These are phyloP conservation scores for Fusarium incarnatum DNA, from an alignment of 2,329 filamentous ascomycete genomes.

Conservation along the genomic window DNA sequence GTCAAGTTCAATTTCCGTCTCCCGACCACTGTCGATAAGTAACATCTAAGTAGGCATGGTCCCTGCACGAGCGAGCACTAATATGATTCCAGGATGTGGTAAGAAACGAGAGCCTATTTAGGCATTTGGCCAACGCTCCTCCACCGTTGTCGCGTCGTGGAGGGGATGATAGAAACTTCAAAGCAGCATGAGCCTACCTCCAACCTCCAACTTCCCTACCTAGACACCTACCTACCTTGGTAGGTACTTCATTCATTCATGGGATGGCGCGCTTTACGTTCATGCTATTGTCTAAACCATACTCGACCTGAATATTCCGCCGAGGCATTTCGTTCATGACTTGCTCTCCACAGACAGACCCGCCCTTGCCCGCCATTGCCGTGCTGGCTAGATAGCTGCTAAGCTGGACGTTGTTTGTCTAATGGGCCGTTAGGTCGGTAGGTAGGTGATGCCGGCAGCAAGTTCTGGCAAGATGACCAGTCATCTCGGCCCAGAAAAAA, in stretches of 20 bases:
- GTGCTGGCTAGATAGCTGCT: background rate
- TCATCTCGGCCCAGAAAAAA: conserved; percentile 37
- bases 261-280: background rate
- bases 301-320: conserved; percentile 18
- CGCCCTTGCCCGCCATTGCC: conserved; percentile 28
- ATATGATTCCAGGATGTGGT: conserved; percentile 30
- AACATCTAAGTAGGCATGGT: background rate
- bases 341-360: conserved; percentile 33
- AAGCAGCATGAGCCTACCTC: conserved; percentile 21
- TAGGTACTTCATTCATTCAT: background rate
- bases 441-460: conserved; percentile 14
- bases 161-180: conserved; percentile 22
- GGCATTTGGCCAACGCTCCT: conserved; percentile 19
- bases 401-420: background rate
- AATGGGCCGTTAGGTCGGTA: background rate
- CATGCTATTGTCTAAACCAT: background rate
- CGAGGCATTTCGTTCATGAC: conserved; percentile 25
- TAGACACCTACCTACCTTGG: background rate
- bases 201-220: too few relatives aligned
- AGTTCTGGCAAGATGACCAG: conserved; percentile 37
- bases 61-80: conserved; percentile 35
- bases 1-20: conserved; percentile 21
- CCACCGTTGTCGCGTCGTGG: background rate
- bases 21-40: conserved; percentile 20
- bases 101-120: conserved; percentile 31